Percentiles rank a stretch among this genome's conserved stretches.
These are phyloP conservation scores for Penicillium sp. DNA, from an alignment of 2,329 filamentous ascomycete species.

Conservation along the genomic window DNA sequence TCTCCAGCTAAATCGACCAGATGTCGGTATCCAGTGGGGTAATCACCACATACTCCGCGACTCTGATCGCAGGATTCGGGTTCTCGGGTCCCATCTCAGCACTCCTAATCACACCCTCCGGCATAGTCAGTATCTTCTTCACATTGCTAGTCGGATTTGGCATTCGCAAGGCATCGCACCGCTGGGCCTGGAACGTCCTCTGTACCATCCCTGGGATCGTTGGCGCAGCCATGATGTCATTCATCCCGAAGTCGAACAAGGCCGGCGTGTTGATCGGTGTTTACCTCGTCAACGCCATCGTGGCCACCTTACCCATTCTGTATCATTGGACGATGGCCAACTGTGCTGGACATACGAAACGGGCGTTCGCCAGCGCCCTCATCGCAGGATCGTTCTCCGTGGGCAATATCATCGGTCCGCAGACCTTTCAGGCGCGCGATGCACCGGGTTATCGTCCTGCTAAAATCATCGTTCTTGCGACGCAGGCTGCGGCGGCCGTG, in stretches of 20 bases:
- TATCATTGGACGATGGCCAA: slow-evolving; percentile 51
- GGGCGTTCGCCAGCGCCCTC: slow-evolving; percentile 9
- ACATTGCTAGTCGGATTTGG: slow-evolving; percentile 43
- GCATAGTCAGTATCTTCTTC: slow-evolving; percentile 43
- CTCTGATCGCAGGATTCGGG: slow-evolving; percentile 43
- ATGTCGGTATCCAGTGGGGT: slow-evolving; percentile 46
- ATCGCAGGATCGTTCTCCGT: slow-evolving; percentile 11
- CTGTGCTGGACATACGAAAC: slow-evolving; percentile 33
- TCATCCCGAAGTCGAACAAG: slow-evolving; percentile 40
- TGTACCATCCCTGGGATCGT: slow-evolving; percentile 50
- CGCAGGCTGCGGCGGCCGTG: slow-evolving; percentile 32
- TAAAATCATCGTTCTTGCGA: slow-evolving; percentile 44
- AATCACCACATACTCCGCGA: slow-evolving; percentile 47
- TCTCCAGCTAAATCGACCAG: slow-evolving; percentile 16
- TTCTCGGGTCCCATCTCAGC: slow-evolving; percentile 46
- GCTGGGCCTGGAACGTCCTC: slow-evolving; percentile 44
- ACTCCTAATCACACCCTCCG: slow-evolving; percentile 46
- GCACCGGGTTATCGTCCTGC: slow-evolving; percentile 41
- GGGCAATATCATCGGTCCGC: slow-evolving; percentile 15
- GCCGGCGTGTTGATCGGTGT: slow-evolving; percentile 46
- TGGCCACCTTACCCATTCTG: slow-evolving; percentile 46
- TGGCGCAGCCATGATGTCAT: slow-evolving; percentile 42
- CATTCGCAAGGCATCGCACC: slow-evolving; percentile 40
- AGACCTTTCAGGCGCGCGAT: slow-evolving; percentile 11
- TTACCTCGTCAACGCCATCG: slow-evolving; percentile 48